phyloP scores from a whole-genome alignment of 371 early-diverging fungal species.

The Racocetra persica region DNA sequence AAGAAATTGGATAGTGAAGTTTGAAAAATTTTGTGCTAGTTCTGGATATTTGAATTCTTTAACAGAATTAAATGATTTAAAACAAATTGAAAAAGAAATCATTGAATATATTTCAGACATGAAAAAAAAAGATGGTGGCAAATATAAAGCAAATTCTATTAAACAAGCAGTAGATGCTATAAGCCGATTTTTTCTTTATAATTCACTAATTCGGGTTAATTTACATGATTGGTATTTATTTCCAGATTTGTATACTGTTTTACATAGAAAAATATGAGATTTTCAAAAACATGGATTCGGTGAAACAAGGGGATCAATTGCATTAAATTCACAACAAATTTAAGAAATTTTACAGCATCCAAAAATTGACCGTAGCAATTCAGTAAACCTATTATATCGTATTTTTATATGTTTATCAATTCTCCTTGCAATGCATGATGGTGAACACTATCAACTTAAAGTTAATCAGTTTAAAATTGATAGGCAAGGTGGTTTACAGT shows the following conservation, averaged over 20 bases:
- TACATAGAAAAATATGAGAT: not conserved
- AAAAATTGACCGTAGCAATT: not conserved
- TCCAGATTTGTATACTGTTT: constrained; percentile 6
- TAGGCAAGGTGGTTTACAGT: not conserved
- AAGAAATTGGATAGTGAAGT: not conserved
- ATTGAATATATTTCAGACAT: constrained; percentile 4
- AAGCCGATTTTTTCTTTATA: not conserved
- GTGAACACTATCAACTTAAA: constrained; percentile 2
- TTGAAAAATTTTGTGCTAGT: not conserved
- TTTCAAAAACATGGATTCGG: not conserved
- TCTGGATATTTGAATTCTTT: constrained; percentile 1
- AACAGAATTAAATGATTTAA: not conserved
- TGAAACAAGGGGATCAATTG: not conserved
- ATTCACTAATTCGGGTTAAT: constrained; percentile 3
- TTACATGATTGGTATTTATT: constrained; percentile 4
- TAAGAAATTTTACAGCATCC: not conserved
- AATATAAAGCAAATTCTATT: constrained; percentile 15
- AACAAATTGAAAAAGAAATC: not conserved
- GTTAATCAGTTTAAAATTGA: not conserved
- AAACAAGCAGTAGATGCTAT: not conserved
- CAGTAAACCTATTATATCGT: not conserved
- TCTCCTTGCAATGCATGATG: not conserved
- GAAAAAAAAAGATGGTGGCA: not conserved
- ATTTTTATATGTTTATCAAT: not conserved
- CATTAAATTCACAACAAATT: constrained; percentile 21